Conservation (phyloP, 148 eudicot species). For the Hydrangea macrophylla region DNA sequence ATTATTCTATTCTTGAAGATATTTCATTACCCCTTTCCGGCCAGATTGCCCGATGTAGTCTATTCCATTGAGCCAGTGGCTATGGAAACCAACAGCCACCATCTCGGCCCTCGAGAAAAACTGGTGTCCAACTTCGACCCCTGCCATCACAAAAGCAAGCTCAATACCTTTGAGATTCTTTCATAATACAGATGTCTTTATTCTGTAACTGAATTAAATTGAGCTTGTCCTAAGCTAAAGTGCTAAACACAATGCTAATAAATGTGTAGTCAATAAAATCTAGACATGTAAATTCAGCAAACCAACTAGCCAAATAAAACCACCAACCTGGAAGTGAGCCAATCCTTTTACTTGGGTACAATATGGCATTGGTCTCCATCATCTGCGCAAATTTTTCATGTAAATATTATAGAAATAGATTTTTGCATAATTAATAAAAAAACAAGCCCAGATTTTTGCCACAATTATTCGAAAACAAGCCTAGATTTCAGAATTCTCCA, state of each 20-base stretch:
- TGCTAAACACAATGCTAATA: no score
- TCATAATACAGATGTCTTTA: no score
- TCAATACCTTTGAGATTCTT: no score
- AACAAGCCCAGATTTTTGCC: no score
- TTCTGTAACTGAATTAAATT: no score
- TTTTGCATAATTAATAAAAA: no score
- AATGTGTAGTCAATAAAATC: no score
- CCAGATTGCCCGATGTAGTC: constrained; percentile 45
- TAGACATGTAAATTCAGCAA: no score
- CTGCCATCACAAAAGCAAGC: constrained; percentile 27
- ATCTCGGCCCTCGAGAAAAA: constrained; percentile 74
- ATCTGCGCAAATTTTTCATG: constrained; percentile 41
- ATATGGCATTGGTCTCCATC: constrained; percentile 22
- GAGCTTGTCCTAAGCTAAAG: no score
- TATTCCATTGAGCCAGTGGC: constrained; percentile 76
- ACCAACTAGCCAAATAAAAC: not conserved
- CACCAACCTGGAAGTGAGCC: constrained; percentile 65
- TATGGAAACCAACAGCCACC: constrained; percentile 68
- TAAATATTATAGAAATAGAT: not conserved
- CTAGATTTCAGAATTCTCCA: not conserved
- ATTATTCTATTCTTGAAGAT: not conserved
- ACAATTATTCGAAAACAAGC: no score
- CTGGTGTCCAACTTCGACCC: constrained; percentile 82
- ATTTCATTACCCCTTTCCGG: constrained; percentile 28
- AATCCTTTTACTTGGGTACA: constrained; percentile 36